phyloP scores from a whole-genome alignment of 371 early-diverging fungal species.

The Dichotomocladium elegans region DNA sequence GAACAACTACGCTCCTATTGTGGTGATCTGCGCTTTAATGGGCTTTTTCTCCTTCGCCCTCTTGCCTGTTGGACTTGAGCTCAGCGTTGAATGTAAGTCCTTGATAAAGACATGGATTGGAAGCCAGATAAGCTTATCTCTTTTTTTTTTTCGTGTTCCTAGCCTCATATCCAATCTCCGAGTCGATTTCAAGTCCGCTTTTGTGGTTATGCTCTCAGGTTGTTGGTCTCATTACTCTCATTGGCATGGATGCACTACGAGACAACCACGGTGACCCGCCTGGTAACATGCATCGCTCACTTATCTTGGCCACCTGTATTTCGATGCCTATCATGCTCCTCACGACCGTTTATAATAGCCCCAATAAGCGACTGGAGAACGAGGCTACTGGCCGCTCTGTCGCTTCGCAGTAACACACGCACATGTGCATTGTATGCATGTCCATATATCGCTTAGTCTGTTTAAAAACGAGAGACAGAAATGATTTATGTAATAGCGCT shows the following conservation, averaged over 20 bases:
- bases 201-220: constrained; percentile 41
- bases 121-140: background rate
- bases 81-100: constrained; percentile 42
- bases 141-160: background rate
- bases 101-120: background rate
- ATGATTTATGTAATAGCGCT: too few relatives aligned
- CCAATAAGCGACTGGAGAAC: constrained; percentile 32
- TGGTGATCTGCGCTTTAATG: constrained; percentile 24
- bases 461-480: too few relatives aligned
- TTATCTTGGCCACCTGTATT: constrained; percentile 27
- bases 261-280: constrained; percentile 23
- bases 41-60: constrained; percentile 40
- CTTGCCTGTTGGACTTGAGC: constrained; percentile 39
- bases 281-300: constrained; percentile 24
- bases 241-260: constrained; percentile 34
- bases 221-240: constrained; percentile 27
- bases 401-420: too few relatives aligned
- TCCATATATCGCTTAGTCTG: too few relatives aligned
- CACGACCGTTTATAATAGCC: constrained; percentile 26
- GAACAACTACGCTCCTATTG: constrained; percentile 21
- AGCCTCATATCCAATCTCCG: constrained; percentile 42
- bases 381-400: too few relatives aligned
- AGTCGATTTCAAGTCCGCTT: constrained; percentile 38
- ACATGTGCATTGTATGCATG: too few relatives aligned
- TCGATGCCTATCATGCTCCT: constrained; percentile 28